phyloP scores from a whole-genome alignment of 2,329 filamentous ascomycete species.

The Trematosphaeria pertusa region DNA sequence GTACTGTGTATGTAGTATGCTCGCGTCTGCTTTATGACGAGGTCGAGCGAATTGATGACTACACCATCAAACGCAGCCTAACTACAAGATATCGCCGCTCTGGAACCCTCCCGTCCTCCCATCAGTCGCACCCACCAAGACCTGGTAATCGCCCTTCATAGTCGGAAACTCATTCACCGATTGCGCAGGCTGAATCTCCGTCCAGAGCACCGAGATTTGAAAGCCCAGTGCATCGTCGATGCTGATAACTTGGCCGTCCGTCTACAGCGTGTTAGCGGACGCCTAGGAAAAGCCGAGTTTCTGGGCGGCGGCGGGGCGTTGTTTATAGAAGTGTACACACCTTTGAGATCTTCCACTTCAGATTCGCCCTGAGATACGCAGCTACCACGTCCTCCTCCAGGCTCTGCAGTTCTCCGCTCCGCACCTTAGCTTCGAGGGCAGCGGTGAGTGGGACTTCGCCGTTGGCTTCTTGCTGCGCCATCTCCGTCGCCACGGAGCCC shows the following conservation, averaged over 20 bases:
- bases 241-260: no score
- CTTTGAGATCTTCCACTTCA: conserved; percentile 33
- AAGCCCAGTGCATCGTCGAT: conserved; percentile 46
- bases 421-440: conserved; percentile 46
- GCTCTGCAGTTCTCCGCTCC: conserved; percentile 39
- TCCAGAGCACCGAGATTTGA: conserved; percentile 48
- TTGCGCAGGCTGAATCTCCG: conserved; percentile 47
- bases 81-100: no score
- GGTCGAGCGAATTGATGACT: no score
- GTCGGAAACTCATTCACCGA: conserved; percentile 45
- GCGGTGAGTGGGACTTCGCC: conserved; percentile 56
- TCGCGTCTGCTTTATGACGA: no score
- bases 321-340: no score
- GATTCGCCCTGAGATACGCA: conserved; percentile 26
- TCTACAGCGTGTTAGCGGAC: no score
- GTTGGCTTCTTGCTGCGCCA: conserved; percentile 25
- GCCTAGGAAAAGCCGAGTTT: no score
- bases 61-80: no score
- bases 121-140: conserved; percentile 20
- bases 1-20: no score
- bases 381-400: conserved; percentile 29
- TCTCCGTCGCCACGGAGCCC: conserved; percentile 11
- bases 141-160: conserved; percentile 40
- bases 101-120: conserved; percentile 1
- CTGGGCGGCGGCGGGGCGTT: no score